Evolutionary conservation across 1,284 basidiomycete species (phyloP).

Genomic region (Irpex sp.): DNA sequence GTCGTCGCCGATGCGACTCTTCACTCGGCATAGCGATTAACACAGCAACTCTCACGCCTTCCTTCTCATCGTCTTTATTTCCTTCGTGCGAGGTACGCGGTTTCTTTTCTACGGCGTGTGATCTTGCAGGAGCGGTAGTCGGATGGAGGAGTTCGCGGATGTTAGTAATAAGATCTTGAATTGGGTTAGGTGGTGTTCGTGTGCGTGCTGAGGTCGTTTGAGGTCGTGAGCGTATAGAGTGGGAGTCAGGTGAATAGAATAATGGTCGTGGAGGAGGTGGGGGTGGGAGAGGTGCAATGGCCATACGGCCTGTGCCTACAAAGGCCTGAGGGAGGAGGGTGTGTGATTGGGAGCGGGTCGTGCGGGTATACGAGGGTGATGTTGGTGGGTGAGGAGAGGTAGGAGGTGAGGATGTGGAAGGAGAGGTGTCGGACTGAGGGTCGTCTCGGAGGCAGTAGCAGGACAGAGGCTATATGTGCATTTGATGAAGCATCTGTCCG

Average conservation of each 20-base stretch:
- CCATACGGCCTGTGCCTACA: neutral
- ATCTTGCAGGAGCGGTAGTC: neutral
- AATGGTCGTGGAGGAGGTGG: neutral
- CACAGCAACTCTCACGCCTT: constrained; percentile 10
- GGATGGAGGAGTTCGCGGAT: neutral
- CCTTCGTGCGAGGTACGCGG: neutral
- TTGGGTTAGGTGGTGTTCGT: neutral
- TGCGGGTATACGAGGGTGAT: neutral
- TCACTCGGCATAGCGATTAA: constrained; percentile 11
- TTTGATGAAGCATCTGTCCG: neutral
- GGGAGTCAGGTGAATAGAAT: neutral
- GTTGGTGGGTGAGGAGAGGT: neutral
- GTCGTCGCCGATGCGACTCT: neutral
- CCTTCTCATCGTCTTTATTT: neutral
- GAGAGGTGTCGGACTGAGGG: neutral
- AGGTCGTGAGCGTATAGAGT: neutral
- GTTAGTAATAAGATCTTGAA: neutral
- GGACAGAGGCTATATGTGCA: constrained; percentile 7
- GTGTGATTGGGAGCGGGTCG: neutral
- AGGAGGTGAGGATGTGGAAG: neutral
- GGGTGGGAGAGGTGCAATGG: neutral
- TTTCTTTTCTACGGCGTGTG: neutral
- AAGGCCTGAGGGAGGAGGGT: neutral
- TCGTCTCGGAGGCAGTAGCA: constrained; percentile 5
- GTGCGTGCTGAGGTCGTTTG: neutral